Conservation (phyloP, 441 rosid genomes). For the Eruca vesicaria region DNA sequence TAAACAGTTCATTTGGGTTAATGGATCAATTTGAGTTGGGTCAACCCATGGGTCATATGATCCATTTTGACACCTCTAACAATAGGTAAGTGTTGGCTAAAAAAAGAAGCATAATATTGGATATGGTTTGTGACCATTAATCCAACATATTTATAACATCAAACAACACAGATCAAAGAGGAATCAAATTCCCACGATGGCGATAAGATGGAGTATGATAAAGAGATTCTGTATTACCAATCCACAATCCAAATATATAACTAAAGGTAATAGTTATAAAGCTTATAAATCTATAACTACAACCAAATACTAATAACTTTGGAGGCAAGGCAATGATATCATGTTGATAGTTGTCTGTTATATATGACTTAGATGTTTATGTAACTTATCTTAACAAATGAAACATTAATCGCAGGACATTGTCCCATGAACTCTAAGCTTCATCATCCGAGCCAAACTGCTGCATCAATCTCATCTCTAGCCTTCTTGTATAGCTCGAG, state of each 20-base stretch:
- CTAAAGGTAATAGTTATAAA: no score
- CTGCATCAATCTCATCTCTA: slow-evolving; percentile 83
- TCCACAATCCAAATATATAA: no score
- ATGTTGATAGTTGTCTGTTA: background rate
- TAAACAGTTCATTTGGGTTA: no score
- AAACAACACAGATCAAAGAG: no score
- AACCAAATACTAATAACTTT: background rate
- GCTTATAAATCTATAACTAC: no score
- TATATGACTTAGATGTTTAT: background rate
- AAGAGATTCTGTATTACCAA: no score
- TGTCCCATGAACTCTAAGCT: background rate
- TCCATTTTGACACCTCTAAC: no score
- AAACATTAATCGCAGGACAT: background rate
- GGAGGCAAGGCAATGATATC: background rate
- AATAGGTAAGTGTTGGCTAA: background rate
- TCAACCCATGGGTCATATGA: no score
- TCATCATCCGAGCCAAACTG: slow-evolving; percentile 60
- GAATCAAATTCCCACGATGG: no score
- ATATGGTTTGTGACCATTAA: background rate
- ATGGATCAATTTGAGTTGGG: no score
- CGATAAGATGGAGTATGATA: no score
- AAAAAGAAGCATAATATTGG: background rate
- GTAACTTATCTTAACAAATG: background rate
- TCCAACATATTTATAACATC: no score
- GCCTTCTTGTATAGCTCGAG: slow-evolving; percentile 84